phyloP scores from a whole-genome alignment of 345 rosid genomes.

The Theobroma cacao region DNA sequence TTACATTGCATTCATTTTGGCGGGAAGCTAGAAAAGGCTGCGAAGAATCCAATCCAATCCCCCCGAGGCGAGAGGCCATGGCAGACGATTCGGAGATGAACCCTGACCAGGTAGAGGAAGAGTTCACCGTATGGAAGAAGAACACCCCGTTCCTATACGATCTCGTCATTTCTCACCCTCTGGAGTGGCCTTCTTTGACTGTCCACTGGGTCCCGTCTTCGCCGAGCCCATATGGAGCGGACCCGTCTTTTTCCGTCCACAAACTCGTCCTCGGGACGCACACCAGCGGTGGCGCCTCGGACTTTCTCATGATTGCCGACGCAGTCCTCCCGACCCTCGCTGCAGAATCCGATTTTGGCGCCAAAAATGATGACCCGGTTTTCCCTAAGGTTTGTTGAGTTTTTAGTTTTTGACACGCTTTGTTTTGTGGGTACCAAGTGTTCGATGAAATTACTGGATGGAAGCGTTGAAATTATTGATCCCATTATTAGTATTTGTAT shows the following conservation, averaged over 20 bases:
- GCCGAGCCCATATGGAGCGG: slow-evolving; percentile 43
- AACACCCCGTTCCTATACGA: slow-evolving; percentile 93
- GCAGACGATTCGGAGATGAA: slow-evolving; percentile 47
- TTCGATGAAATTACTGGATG: slow-evolving; percentile 31
- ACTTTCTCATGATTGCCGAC: slow-evolving; percentile 80
- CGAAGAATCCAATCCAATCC: neutral
- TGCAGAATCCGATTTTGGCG: slow-evolving; percentile 36
- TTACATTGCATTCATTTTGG: neutral
- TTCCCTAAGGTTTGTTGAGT: slow-evolving; percentile 52
- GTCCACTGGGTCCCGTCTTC: slow-evolving; percentile 82
- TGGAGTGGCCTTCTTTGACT: slow-evolving; percentile 97
- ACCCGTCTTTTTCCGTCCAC: slow-evolving; percentile 59
- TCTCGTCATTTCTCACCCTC: slow-evolving; percentile 77
- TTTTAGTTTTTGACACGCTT: neutral
- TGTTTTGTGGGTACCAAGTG: slow-evolving; percentile 27
- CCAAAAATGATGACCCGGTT: slow-evolving; percentile 36
- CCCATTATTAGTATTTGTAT: neutral
- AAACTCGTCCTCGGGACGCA: slow-evolving; percentile 81
- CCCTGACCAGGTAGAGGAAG: slow-evolving; percentile 69
- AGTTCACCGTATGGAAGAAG: slow-evolving; percentile 84
- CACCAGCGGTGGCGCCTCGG: slow-evolving; percentile 67
- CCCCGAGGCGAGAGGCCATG: slow-evolving; percentile 18
- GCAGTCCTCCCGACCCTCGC: slow-evolving; percentile 54
- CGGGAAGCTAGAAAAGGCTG: slow-evolving; percentile 14
- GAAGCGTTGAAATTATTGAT: neutral